Evolutionary conservation across 176 grass and related monocot genomes (phyloP).

Genomic region (Hyparrhenia diplandra): DNA sequence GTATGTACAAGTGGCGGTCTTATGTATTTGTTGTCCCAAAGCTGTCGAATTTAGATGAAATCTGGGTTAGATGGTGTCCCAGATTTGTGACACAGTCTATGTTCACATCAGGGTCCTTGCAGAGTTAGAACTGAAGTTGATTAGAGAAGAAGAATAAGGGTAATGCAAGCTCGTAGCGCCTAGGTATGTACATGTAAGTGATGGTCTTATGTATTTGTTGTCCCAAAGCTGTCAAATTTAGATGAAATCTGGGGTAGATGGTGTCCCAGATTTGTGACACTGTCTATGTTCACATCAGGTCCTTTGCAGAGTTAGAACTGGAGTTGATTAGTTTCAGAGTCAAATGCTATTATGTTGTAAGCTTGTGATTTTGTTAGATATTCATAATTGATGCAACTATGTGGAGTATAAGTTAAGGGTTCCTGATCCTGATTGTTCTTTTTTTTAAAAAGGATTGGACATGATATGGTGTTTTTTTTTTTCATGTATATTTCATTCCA

Average conservation of each 20-base stretch:
- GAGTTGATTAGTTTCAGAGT: background rate
- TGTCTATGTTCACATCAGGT: background rate
- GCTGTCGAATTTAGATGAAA: constrained; percentile 23
- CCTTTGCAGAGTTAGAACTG: background rate
- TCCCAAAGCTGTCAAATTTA: constrained; percentile 22
- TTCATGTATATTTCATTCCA: background rate
- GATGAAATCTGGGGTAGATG: constrained; percentile 8
- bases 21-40: background rate
- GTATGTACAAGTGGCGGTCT: constrained; percentile 22
- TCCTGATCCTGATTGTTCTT: too few species aligned
- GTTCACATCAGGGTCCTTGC: background rate
- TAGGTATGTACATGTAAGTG: constrained; percentile 33
- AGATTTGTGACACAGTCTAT: constrained; percentile 12
- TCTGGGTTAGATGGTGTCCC: constrained; percentile 8
- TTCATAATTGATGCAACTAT: background rate
- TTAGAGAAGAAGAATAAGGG: constrained; percentile 43
- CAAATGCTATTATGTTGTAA: background rate
- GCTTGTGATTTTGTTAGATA: background rate
- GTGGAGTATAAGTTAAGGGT: constrained; percentile 9
- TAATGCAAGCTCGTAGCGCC: constrained; percentile 32
- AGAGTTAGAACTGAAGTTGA: too few species aligned
- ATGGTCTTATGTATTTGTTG: background rate
- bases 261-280: constrained; percentile 12
- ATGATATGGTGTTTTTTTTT: background rate
- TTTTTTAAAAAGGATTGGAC: too few species aligned